phyloP scores from a whole-genome alignment of 2,329 filamentous ascomycete genomes.

The Aspergillus eucalypticola region DNA sequence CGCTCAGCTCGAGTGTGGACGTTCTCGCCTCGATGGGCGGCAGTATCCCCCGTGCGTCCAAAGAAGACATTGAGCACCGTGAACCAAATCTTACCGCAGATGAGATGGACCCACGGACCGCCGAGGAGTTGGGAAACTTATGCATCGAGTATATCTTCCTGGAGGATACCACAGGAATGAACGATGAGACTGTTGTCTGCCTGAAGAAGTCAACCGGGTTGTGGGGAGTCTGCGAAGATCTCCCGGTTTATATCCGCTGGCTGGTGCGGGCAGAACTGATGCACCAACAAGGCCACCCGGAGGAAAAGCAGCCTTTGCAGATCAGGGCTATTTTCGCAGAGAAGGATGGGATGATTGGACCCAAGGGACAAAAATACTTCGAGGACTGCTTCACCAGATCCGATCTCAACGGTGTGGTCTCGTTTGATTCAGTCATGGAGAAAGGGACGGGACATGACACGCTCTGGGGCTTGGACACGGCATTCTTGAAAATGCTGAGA shows the following conservation, averaged over 20 bases:
- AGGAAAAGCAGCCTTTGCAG: not conserved
- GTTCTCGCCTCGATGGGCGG: not conserved
- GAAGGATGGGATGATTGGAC: constrained; percentile 2
- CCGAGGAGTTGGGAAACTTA: not conserved
- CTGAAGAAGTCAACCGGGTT: not conserved
- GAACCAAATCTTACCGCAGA: not conserved
- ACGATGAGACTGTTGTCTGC: constrained; percentile 2
- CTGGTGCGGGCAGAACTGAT: not conserved
- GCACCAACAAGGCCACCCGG: not conserved
- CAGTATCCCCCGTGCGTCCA: not conserved
- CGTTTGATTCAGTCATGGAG: not conserved
- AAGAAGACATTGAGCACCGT: not conserved
- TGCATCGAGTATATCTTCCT: not conserved
- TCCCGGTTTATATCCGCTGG: not conserved
- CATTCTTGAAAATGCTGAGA: not conserved
- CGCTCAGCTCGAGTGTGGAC: not conserved
- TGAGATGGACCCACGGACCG: not conserved
- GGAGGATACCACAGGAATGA: not conserved
- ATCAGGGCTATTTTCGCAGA: not conserved
- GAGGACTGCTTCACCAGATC: not conserved
- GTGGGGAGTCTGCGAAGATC: constrained; percentile 1
- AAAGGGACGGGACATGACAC: not conserved
- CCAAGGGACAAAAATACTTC: not conserved
- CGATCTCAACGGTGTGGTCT: not conserved
- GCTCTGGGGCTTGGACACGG: not conserved